Evolutionary conservation across 164 flowering plant genomes (phyloP).

Genomic region (Chimonanthus praecox): DNA sequence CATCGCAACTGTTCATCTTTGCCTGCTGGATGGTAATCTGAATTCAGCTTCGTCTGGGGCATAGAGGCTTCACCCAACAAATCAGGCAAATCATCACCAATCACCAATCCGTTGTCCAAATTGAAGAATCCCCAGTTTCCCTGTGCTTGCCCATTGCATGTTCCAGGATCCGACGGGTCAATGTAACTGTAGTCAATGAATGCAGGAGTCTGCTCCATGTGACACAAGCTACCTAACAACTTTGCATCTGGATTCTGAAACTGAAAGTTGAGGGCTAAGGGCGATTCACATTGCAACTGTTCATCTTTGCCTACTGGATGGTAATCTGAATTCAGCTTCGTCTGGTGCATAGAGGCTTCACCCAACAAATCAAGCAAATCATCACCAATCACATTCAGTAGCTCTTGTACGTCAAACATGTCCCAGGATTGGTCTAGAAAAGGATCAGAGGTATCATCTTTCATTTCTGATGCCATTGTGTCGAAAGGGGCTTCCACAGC

Average conservation of each 20-base stretch:
- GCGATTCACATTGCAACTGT: slow-evolving; percentile 7
- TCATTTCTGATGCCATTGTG: background rate
- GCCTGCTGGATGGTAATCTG: background rate
- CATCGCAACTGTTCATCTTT: background rate
- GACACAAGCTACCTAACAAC: slow-evolving; percentile 28
- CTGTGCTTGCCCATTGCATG: background rate
- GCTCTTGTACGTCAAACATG: slow-evolving; percentile 48
- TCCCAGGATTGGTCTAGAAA: slow-evolving; percentile 13
- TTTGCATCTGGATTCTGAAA: slow-evolving; percentile 35
- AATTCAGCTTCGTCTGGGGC: background rate
- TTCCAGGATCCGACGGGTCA: background rate
- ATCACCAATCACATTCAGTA: slow-evolving; percentile 20
- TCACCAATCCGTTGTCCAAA: no score
- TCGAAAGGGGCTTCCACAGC: background rate
- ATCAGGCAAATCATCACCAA: slow-evolving; percentile 8
- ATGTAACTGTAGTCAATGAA: slow-evolving; percentile 25
- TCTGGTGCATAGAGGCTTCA: background rate
- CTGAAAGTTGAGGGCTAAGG: slow-evolving; percentile 23
- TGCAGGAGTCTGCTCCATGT: slow-evolving; percentile 25
- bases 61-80: background rate
- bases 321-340: background rate
- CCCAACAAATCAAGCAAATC: background rate
- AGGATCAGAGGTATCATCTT: background rate
- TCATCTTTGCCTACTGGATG: background rate
- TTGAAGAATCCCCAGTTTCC: no score